Percentiles rank a stretch among this genome's conserved stretches.
Conservation (phyloP, 305 asterid genomes). For the Coffea humblotiana region DNA sequence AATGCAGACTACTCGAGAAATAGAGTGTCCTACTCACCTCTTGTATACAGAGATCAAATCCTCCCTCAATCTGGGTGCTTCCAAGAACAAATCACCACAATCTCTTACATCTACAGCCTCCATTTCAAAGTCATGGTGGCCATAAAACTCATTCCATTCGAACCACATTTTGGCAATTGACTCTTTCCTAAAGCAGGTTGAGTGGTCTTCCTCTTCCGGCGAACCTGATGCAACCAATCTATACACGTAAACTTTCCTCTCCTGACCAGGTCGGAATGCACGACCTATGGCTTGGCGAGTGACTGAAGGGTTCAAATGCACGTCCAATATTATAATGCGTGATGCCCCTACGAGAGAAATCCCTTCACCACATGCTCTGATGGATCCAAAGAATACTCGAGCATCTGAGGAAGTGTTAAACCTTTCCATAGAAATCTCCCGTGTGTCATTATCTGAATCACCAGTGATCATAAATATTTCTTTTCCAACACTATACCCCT, state of each 20-base stretch:
- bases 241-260: slow-evolving; percentile 71
- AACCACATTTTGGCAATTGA: slow-evolving; percentile 95
- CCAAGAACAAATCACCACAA: slow-evolving; percentile 72
- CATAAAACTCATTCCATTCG: slow-evolving; percentile 79
- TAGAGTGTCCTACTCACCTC: slow-evolving; percentile 39
- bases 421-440: slow-evolving; percentile 71
- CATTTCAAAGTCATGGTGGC: slow-evolving; percentile 61
- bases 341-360: slow-evolving; percentile 97
- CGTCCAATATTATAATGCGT: slow-evolving; percentile 73
- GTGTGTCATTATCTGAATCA: slow-evolving; percentile 65
- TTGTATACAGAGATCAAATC: slow-evolving; percentile 54
- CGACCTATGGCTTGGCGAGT: slow-evolving; percentile 99
- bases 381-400: slow-evolving; percentile 93
- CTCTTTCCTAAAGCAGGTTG: slow-evolving; percentile 87
- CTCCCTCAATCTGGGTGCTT: slow-evolving; percentile 59
- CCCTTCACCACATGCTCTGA: slow-evolving; percentile 96
- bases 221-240: slow-evolving; percentile 74
- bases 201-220: slow-evolving; percentile 84
- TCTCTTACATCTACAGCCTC: slow-evolving; percentile 52
- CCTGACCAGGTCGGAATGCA: slow-evolving; percentile 95
- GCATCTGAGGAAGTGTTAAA: slow-evolving; percentile 75
- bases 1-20: not conserved
- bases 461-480: slow-evolving; percentile 97
- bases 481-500: slow-evolving; percentile 64
- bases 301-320: slow-evolving; percentile 88